Conservation (phyloP, 202 grass and related monocot genomes). For the Schoenoplectus triqueter region DNA sequence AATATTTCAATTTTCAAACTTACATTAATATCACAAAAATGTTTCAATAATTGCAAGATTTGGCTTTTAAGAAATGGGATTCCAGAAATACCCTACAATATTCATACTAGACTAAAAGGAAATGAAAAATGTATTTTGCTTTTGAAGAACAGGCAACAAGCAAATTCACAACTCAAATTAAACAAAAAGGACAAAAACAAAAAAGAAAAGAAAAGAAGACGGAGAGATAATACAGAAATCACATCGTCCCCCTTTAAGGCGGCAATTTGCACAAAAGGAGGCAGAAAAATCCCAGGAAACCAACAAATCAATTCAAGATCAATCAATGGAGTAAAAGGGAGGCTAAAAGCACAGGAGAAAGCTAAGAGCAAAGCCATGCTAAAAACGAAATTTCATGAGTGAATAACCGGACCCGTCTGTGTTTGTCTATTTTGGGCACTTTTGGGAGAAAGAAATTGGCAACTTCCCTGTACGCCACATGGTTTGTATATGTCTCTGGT, state of each 20-base stretch:
- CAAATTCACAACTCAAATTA: slow-evolving; percentile 28
- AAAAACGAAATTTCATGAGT: slow-evolving; percentile 9
- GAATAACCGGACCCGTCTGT: neutral
- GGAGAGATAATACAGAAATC: neutral
- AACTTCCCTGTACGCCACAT: slow-evolving; percentile 28
- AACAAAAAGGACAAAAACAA: neutral
- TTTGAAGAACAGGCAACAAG: neutral
- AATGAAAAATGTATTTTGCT: neutral
- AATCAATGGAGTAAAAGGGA: slow-evolving; percentile 8
- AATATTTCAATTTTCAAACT: neutral
- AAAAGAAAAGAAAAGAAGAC: neutral
- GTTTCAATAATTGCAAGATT: neutral
- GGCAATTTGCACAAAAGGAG: slow-evolving; percentile 23
- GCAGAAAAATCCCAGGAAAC: slow-evolving; percentile 19
- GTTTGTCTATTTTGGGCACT: slow-evolving; percentile 32
- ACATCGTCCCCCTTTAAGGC: slow-evolving; percentile 25
- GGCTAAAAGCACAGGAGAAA: slow-evolving; percentile 17
- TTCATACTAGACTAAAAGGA: neutral
- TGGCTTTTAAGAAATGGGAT: neutral
- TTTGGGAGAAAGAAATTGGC: neutral
- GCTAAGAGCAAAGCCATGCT: slow-evolving; percentile 26
- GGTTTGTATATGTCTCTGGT: neutral
- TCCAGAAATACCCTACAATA: slow-evolving; percentile 16
- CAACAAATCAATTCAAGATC: slow-evolving; percentile 38
- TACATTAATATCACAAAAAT: neutral